Evolutionary conservation across 805 yeast species (phyloP), one percentile per base, ranked within the genome.

Genomic region (Debaryomyces hansenii): DNA sequence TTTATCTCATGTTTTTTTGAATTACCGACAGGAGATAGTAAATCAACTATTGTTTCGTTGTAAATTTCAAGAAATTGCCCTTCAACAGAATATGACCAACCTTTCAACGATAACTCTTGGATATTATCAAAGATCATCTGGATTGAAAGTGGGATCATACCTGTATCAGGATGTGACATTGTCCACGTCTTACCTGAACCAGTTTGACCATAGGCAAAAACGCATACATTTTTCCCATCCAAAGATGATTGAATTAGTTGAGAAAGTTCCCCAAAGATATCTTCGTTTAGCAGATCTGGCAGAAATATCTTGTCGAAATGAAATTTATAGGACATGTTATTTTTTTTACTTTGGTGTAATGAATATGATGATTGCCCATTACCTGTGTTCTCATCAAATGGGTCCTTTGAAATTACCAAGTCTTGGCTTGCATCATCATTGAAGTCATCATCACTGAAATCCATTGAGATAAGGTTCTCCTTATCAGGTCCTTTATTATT

Each of bases 161-260:
- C 98, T 57, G 85, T 85, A 1, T 64, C 57, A 0, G 78, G 68
- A 46, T 70, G 69, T 1, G 90, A 78, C 98, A 92, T 94, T 0
- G 99, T 94, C 62, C 68, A 84, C 0, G 98, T 92, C 62, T 92
- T 92, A 3, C 99, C 99, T 0, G 97, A 70, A 79, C 89, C 96
- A 0, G 99, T 94, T 65, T 92, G 99, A 1, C 99, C 99, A 63
- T 94, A 92, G 4, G 97, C 97, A 66, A 90, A 90, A 1, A 94
- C 88, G 64, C 97, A 90, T 2, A 90, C 96, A 55, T 90, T 90
- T 58, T 75, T 83, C 0, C 99, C 99, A 65, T 92, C 96, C 11
- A 91, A 63, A 0, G 95, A 66, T 1, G 75, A 69, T 62, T 90
- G 96, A 1, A 92, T 83, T 18, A 92, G 66, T 62, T 90, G 96